These are phyloP conservation scores for Ophiostoma ips DNA, from an alignment of 2,329 filamentous ascomycete species.

Conservation along the genomic window DNA sequence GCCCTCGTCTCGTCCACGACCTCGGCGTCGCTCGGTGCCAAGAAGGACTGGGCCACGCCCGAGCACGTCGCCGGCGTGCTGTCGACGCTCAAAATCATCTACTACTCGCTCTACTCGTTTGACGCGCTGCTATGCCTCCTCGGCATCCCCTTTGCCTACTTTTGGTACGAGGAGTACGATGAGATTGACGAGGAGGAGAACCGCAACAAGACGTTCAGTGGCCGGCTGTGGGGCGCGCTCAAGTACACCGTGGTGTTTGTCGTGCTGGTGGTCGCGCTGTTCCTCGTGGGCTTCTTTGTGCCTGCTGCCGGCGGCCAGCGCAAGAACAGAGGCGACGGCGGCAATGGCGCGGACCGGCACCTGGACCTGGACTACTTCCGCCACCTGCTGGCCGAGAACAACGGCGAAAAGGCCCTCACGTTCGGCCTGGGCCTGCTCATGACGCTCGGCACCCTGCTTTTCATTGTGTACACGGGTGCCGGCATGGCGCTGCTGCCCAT, in stretches of 20 bases:
- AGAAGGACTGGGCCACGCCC: constrained; percentile 91
- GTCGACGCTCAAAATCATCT: constrained; percentile 70
- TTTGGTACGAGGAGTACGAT: constrained; percentile 96
- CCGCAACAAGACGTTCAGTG: constrained; percentile 43
- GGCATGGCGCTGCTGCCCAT: constrained; percentile 82
- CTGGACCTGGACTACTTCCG: constrained; percentile 88
- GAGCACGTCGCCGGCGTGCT: constrained; percentile 65
- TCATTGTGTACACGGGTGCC: constrained; percentile 75
- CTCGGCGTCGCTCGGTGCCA: constrained; percentile 57
- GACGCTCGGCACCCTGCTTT: constrained; percentile 72
- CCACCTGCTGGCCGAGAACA: constrained; percentile 67
- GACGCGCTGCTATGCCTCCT: constrained; percentile 82
- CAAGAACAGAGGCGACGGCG: no score
- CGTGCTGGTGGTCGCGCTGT: constrained; percentile 63
- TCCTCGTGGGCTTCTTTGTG: constrained; percentile 88
- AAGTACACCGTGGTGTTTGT: constrained; percentile 88
- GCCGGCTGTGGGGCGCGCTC: constrained; percentile 66
- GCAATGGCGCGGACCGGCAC: constrained; percentile 29
- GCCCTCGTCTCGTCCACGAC: constrained; percentile 85
- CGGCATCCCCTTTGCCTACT: constrained; percentile 90
- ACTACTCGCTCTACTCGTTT: constrained; percentile 84
- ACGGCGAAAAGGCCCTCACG: constrained; percentile 81
- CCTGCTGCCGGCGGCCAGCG: constrained; percentile 61
- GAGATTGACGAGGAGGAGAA: constrained; percentile 72
- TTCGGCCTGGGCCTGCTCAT: constrained; percentile 84